Conservation (phyloP, 805 yeast genomes). For the Yamadazyma laniorum region DNA sequence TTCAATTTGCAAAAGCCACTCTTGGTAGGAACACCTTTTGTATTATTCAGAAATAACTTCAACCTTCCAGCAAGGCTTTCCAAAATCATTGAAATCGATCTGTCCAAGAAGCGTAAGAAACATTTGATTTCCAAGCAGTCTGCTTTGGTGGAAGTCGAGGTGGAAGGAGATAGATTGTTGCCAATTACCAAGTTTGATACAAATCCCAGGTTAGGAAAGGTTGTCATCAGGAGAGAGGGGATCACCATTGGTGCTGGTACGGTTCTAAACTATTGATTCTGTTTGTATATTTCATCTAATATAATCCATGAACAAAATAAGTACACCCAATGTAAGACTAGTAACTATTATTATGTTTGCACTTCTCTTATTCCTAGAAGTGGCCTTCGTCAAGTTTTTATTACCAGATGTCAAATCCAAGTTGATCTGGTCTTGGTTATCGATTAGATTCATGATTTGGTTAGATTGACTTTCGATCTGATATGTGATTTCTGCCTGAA, state of each 20-base stretch:
- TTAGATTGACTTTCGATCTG: slow-evolving; percentile 74
- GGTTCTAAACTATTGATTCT: slow-evolving; percentile 28
- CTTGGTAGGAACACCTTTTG: slow-evolving; percentile 74
- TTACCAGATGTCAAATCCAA: slow-evolving; percentile 71
- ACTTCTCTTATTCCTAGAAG: slow-evolving; percentile 54
- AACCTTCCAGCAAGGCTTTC: slow-evolving; percentile 67
- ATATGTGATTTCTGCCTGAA: slow-evolving; percentile 71
- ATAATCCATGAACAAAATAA: slow-evolving; percentile 38
- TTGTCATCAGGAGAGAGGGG: slow-evolving; percentile 71
- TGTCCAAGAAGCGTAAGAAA: slow-evolving; percentile 26
- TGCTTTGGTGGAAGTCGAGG: slow-evolving; percentile 57
- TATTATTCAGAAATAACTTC: slow-evolving; percentile 72
- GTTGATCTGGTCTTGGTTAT: slow-evolving; percentile 65
- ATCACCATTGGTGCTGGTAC: slow-evolving; percentile 65
- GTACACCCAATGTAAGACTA: slow-evolving; percentile 32
- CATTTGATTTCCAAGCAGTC: slow-evolving; percentile 61
- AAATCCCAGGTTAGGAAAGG: slow-evolving; percentile 56
- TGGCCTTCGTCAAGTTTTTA: slow-evolving; percentile 64
- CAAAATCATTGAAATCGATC: slow-evolving; percentile 36
- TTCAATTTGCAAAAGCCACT: slow-evolving; percentile 62
- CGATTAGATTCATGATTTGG: slow-evolving; percentile 59
- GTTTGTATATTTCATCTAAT: too few species aligned
- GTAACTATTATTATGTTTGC: slow-evolving; percentile 37
- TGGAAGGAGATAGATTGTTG: slow-evolving; percentile 45
- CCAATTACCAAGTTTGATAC: slow-evolving; percentile 53